Conservation (phyloP, 805 yeast genomes). For the Yarrowia yakushimensis region DNA sequence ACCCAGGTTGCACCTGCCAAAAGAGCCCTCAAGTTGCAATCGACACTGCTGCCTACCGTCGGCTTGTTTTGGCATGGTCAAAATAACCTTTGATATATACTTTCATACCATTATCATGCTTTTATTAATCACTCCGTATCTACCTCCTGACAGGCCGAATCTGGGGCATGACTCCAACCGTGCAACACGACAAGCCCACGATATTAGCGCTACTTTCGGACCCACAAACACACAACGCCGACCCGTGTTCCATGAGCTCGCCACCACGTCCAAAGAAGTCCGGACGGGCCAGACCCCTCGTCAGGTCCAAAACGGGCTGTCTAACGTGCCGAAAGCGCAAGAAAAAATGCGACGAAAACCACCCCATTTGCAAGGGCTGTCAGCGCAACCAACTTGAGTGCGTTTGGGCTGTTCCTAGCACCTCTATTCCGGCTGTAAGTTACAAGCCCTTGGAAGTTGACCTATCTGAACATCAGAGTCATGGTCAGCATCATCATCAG, state of each 20-base stretch:
- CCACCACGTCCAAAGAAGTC: not conserved
- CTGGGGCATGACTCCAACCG: not conserved
- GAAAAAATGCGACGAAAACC: constrained; percentile 63
- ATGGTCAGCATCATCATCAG: no score
- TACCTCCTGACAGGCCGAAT: not conserved
- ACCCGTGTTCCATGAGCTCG: not conserved
- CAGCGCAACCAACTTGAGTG: constrained; percentile 11
- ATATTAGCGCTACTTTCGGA: no score
- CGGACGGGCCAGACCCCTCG: not conserved
- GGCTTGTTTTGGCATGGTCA: no score
- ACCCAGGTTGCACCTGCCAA: no score
- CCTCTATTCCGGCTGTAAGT: constrained; percentile 2
- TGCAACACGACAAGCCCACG: no score
- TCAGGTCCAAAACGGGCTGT: constrained; percentile 10
- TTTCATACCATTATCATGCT: not conserved
- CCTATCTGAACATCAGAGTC: not conserved
- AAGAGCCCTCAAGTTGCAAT: no score
- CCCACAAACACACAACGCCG: not conserved
- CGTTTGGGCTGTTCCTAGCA: constrained; percentile 8
- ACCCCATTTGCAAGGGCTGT: constrained; percentile 43
- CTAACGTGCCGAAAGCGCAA: constrained; percentile 11
- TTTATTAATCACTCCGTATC: not conserved
- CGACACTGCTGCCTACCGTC: no score
- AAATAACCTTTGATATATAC: not conserved
- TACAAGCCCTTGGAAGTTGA: constrained; percentile 1